Evolutionary conservation across 768 basidiomycete species (phyloP), one percentile per base, ranked within the genome.

Genomic region (Trametopsis cervina): DNA sequence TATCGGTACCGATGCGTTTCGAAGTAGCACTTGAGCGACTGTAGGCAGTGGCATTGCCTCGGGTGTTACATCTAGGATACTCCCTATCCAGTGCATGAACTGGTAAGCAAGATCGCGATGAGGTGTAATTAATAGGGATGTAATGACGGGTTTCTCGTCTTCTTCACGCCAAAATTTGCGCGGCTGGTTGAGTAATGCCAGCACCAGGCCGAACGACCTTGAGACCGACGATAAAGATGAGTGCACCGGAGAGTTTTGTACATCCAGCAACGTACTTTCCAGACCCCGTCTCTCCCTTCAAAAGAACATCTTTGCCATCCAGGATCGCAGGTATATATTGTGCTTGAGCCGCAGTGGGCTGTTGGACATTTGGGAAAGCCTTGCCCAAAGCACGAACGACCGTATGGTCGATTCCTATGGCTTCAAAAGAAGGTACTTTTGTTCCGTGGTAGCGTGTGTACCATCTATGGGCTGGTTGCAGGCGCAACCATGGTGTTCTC

Each of bases 211-310:
- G 58, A 90, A 85, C 4, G 88, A 85, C 66, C 87, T 90, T 45
- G 6, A 12, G 42, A 21, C 24, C n/a, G 45, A n/a, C 10, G 23
- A 25, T 45, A 29, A 39, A 38, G 23, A 29, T 12, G 24, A 26
- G 2, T 15, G 12, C 21, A 24, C 21, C 2, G 23, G 10, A 21
- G 13, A 18, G 23, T 23, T 40, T n/a, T n/a, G n/a, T n/a, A n/a
- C n/a, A n/a, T n/a, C n/a, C n/a, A n/a, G 20, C 4, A 20, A 69
- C 83, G 51, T 60, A 88, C 87, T 89, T 89, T 68, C 86, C 88
- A 39, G 80, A 78, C 4, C 88, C 87, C n/a, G 87, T 85, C 21
- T 67, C 66, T 53, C 87, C 86, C 53, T 77, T 81, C 45, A 89
- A 55, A 12, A 88, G 63, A 15, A 89, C 69, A 60, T 89, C 80